Base-by-base conservation (phyloP, 306 rosid genomes). In the Biancaea sappan region DNA sequence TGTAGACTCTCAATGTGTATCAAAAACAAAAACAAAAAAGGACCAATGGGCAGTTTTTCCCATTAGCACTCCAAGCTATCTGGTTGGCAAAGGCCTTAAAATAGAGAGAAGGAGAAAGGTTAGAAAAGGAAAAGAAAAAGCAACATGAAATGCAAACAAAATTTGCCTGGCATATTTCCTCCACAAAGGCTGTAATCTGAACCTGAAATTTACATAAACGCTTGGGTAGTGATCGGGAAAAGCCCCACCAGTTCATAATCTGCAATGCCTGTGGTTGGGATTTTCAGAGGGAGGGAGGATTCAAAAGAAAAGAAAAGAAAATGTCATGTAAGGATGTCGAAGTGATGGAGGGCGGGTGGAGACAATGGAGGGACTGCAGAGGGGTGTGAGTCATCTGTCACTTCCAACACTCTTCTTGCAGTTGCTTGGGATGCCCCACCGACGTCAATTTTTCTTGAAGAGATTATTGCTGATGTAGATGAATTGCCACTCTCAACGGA, bases 181-280 rank as follows among this genome's bases (percentile, higher is more conserved):
- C 83, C 41, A 41, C 79, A 79, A 87, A 75, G 58, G 61, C 87
- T 86, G 66, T 31, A 53, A 61, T 85, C 91, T 88, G 84, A 77
- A 77, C 88, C 85, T 74, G 87, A 72, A 88, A 88, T 88, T 79
- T 88, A 88, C 96, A 86, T n/a, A 75, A 66, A 79, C 84, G 87
- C 92, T 89, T 82, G 93, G 96, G 82, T 84, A 88, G 84, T 69
- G 97, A 88, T 90, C 86, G 85, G 88, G 86, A 88, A 85, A 79
- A 86, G 37, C 74, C 82, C 82, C 83, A 72, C 10, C 72, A 71
- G 74, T 75, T 64, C 69, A 47, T 77, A 76, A 58, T 57, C 57
- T 24, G 34, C 64, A 77, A 79, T 46, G 74, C 79, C 66, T n/a
- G n/a, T n/a, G n/a, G n/a, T n/a, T n/a, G n/a, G n/a, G n/a, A n/a